A percentile compares a stretch with the other conserved stretches of the same genome.
phyloP scores from a whole-genome alignment of 73 alveolate species.

The Symbiodinium natans region DNA sequence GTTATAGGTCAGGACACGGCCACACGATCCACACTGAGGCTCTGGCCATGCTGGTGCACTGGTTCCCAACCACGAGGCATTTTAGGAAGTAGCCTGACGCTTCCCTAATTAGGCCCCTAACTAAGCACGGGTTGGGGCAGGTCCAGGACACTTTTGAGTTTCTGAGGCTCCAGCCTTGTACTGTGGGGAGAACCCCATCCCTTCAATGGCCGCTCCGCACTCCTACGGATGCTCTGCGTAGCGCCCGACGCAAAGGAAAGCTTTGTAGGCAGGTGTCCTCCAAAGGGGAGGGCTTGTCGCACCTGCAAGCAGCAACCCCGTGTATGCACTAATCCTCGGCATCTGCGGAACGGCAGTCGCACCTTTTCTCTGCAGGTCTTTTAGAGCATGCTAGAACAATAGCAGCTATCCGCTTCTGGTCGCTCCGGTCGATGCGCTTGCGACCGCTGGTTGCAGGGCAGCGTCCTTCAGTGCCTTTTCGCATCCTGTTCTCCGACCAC shows the following conservation, averaged over 20 bases:
- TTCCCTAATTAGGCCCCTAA: too few species aligned
- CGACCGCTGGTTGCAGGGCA: too few species aligned
- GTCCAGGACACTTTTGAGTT: too few species aligned
- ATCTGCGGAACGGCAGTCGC: too few species aligned
- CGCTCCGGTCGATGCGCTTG: too few species aligned
- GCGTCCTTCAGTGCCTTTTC: not conserved
- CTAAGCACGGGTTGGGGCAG: too few species aligned
- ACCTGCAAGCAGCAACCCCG: too few species aligned
- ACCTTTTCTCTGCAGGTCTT: too few species aligned
- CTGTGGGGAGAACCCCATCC: constrained; percentile 51
- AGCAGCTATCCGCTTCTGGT: too few species aligned
- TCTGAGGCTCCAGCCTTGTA: not conserved
- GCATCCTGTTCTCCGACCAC: not conserved
- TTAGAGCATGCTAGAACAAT: too few species aligned
- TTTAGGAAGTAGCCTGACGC: not conserved
- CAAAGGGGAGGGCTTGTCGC: not conserved
- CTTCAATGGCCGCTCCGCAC: constrained; percentile 40
- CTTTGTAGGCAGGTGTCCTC: not conserved
- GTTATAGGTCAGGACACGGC: not conserved
- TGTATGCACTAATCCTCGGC: too few species aligned
- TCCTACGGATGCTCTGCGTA: not conserved
- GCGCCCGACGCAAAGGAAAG: not conserved
- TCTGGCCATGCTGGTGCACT: not conserved
- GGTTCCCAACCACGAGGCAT: constrained; percentile 77
- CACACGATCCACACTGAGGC: not conserved